phyloP scores from a whole-genome alignment of 2,329 filamentous ascomycete species.

The Hypoxylon sp. region DNA sequence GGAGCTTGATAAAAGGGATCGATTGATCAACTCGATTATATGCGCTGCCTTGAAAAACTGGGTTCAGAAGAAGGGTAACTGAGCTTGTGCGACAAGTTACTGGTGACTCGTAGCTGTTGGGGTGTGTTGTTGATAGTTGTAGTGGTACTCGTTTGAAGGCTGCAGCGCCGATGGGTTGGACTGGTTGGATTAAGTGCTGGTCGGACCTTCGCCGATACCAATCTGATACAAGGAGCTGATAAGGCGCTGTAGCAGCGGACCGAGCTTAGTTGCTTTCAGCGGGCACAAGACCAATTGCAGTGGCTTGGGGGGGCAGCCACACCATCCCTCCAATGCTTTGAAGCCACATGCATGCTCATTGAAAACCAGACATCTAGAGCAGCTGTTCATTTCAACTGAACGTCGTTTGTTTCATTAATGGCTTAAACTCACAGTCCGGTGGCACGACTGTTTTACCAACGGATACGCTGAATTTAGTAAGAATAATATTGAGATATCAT shows the following conservation, averaged over 20 bases:
- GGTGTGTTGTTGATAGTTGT: constrained; percentile 33
- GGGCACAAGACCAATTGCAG: constrained; percentile 39
- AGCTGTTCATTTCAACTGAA: constrained; percentile 2
- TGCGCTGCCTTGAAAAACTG: constrained; percentile 10
- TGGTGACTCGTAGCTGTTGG: constrained; percentile 16
- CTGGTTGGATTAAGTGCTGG: constrained; percentile 16
- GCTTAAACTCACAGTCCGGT: not conserved
- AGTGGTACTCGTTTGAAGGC: constrained; percentile 27
- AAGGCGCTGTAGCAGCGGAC: constrained; percentile 27
- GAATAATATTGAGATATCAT: not conserved
- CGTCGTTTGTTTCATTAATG: constrained; percentile 1
- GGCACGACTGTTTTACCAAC: not conserved
- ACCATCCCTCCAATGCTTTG: constrained; percentile 17
- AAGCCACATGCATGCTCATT: constrained; percentile 28
- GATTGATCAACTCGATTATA: constrained; percentile 9
- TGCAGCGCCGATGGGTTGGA: constrained; percentile 10
- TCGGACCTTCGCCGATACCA: constrained; percentile 38
- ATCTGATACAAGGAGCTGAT: constrained; percentile 39
- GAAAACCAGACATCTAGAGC: not conserved
- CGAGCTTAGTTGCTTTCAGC: constrained; percentile 18
- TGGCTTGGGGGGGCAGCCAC: constrained; percentile 36
- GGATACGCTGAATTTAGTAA: not conserved
- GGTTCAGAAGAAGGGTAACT: constrained; percentile 5
- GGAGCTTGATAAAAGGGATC: constrained; percentile 6
- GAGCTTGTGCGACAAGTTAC: constrained; percentile 17